Evolutionary conservation across 495 filamentous ascomycete genomes (phyloP).

Genomic region (Cenococcum geophilum): DNA sequence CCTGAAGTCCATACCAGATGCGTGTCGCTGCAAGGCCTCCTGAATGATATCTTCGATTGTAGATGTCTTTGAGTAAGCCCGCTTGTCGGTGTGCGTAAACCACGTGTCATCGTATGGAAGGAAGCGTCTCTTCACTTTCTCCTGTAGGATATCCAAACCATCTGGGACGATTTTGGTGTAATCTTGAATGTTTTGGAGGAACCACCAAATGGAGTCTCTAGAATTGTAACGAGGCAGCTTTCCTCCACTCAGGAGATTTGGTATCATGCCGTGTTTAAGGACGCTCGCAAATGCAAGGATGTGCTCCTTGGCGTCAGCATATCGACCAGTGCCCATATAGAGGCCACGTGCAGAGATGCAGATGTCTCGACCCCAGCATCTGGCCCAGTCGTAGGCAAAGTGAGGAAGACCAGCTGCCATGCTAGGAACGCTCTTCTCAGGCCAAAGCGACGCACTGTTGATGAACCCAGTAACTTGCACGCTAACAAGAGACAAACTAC

Average conservation of each 20-base stretch:
- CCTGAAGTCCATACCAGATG: slow-evolving; percentile 77
- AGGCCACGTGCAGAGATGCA: slow-evolving; percentile 93
- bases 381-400: slow-evolving; percentile 88
- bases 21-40: slow-evolving; percentile 87
- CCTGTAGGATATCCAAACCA: slow-evolving; percentile 66
- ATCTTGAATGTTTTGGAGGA: slow-evolving; percentile 89
- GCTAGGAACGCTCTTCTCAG: slow-evolving; percentile 72
- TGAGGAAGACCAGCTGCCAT: slow-evolving; percentile 93
- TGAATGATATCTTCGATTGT: slow-evolving; percentile 85
- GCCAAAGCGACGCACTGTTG: slow-evolving; percentile 84
- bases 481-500: slow-evolving; percentile 82
- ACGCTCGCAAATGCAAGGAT: slow-evolving; percentile 95
- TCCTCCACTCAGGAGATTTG: slow-evolving; percentile 83
- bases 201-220: slow-evolving; percentile 95
- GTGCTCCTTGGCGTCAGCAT: slow-evolving; percentile 82
- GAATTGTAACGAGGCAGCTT: slow-evolving; percentile 94
- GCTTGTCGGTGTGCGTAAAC: slow-evolving; percentile 71
- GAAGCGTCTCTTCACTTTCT: slow-evolving; percentile 78
- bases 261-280: slow-evolving; percentile 97
- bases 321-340: slow-evolving; percentile 81
- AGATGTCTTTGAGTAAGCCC: slow-evolving; percentile 77
- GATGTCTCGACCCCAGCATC: slow-evolving; percentile 95
- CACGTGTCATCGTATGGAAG: slow-evolving; percentile 91
- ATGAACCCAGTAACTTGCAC: slow-evolving; percentile 82
- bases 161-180: slow-evolving; percentile 78